Conservation (phyloP, 208 protist species). For the Angomonas deanei region DNA sequence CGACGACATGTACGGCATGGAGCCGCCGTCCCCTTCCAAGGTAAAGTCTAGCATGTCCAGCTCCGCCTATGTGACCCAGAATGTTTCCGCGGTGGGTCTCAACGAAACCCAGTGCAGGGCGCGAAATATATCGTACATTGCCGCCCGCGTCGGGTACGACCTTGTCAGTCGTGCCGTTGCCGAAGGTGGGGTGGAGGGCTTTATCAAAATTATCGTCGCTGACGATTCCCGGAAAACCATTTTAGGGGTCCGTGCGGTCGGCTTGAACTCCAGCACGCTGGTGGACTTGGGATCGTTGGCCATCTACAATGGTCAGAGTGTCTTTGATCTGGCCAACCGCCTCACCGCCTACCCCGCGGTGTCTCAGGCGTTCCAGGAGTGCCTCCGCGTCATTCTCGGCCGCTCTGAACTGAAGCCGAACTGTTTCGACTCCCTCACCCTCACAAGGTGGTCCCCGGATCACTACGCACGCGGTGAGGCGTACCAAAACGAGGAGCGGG, state of each 20-base stretch:
- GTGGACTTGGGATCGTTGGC: slow-evolving; percentile 65
- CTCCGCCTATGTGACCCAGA: slow-evolving; percentile 44
- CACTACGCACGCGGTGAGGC: slow-evolving; percentile 37
- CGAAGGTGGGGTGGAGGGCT: slow-evolving; percentile 52
- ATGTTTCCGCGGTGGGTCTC: slow-evolving; percentile 53
- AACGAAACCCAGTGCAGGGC: slow-evolving; percentile 61
- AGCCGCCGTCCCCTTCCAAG: slow-evolving; percentile 8
- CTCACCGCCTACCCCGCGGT: slow-evolving; percentile 77
- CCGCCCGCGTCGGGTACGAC: slow-evolving; percentile 49
- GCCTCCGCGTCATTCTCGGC: slow-evolving; percentile 62
- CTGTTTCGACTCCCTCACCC: slow-evolving; percentile 32
- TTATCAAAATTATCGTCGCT: slow-evolving; percentile 76
- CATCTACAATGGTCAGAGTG: slow-evolving; percentile 50
- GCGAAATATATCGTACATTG: slow-evolving; percentile 57
- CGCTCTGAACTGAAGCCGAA: slow-evolving; percentile 45
- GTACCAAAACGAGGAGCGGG: slow-evolving; percentile 21
- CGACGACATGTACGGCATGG: slow-evolving; percentile 60
- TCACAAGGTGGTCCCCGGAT: slow-evolving; percentile 56
- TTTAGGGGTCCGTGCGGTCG: slow-evolving; percentile 60
- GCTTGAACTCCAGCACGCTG: slow-evolving; percentile 58
- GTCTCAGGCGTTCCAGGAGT: slow-evolving; percentile 81
- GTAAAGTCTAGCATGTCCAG: slow-evolving; percentile 30
- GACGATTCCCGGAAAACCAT: slow-evolving; percentile 49
- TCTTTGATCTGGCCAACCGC: slow-evolving; percentile 51
- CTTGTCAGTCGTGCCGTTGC: slow-evolving; percentile 69